Evolutionary conservation across 2,329 filamentous ascomycete genomes (phyloP), one percentile per base, ranked within the genome.

Genomic region (Pseudogymnoascus sp.): DNA sequence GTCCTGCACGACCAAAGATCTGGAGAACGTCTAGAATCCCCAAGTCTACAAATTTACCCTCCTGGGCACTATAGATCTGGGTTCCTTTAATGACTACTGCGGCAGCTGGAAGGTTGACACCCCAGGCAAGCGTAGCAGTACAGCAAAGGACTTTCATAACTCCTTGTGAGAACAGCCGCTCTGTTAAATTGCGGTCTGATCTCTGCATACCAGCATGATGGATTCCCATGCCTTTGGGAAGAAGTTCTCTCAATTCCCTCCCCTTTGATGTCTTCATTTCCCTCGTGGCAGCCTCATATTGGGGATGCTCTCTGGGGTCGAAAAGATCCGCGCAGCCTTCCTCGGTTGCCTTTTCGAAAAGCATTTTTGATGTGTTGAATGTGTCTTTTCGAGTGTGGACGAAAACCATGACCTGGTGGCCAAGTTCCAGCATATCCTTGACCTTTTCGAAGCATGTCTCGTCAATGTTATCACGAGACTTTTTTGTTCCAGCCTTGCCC

Each of bases 391-490:
- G 84, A 0, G 93, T 97, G 74, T 99, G 95, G 9, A 99, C 95
- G 74, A 99, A 99, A 0, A 99, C 93, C 95, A 99, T 99, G 67
- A 99, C 84, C 74, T 99, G 94, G 70, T 99, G 94, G n/a, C 90
- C 92, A 63, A 82, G 80, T 71, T 92, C 85, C 2, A 99, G 80
- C 92, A 99, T 97, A 60, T 94, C 89, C 68, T 87, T 88, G 55
- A 97, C 92, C 73, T 99, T 99, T 67, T 97, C 92, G 72, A 95
- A 99, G 0, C 91, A 86, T 2, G 91, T 87, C 23, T 82, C 82
- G 68, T 99, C 94, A 28, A 99, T 79, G 67, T 97, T 97, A 38
- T 97, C 93, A 63, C 90, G 87, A 7, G 90, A 92, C 64, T 87
- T 84, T 72, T 88, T 94, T 23, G 85, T 85, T 4, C 90, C 90